Evolutionary conservation across 2,329 filamentous ascomycete genomes (phyloP), one percentile per base, ranked within the genome.

Genomic region (Colletotrichum eleusines): DNA sequence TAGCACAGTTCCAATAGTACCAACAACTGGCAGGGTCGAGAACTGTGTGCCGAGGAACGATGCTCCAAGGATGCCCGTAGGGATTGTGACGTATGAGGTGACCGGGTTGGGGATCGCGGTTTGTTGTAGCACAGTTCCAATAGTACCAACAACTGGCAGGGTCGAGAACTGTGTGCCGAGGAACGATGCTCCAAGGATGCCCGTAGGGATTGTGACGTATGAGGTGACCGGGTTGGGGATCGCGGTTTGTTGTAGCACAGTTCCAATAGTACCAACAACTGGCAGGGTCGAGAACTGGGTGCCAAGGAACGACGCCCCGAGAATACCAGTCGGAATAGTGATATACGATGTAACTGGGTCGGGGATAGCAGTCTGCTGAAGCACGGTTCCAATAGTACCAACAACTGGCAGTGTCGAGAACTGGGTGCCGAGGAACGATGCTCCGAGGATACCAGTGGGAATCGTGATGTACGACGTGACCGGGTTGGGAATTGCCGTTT

Each of bases 381-480:
- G 14, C n/a, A 63, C 20, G 33, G 48, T 38, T 20, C 59, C 61
- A 14, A 55, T 16, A 16, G 46, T 63, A 3, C 55, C 55, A 0
- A 23, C n/a, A 8, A 58, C 38, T 6, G 55, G 55, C 8, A 58
- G 23, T 16, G 66, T 65, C 2, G 40, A 33, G 12, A 54, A 26
- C 28, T 54, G 61, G 5, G 62, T 69, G 0, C 66, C 66, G 5
- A 23, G 33, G 61, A 69, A 69, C 1, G 53, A 53, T 8, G 38
- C 50, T 0, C 66, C 66, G 12, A 60, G 16, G 5, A 55, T 50
- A 20, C 61, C 66, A 9, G 66, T 65, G 7, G 61, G 42, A 9
- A 69, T 63, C 1, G 66, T 65, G 20, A 53, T n/a, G 18, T 65
- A 69, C 12, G 61, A 51, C 3, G 66, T 69, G 0, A 53, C 51